These are phyloP conservation scores for Fusarium lyarnte DNA, from an alignment of 2,329 filamentous ascomycete genomes.

Conservation along the genomic window DNA sequence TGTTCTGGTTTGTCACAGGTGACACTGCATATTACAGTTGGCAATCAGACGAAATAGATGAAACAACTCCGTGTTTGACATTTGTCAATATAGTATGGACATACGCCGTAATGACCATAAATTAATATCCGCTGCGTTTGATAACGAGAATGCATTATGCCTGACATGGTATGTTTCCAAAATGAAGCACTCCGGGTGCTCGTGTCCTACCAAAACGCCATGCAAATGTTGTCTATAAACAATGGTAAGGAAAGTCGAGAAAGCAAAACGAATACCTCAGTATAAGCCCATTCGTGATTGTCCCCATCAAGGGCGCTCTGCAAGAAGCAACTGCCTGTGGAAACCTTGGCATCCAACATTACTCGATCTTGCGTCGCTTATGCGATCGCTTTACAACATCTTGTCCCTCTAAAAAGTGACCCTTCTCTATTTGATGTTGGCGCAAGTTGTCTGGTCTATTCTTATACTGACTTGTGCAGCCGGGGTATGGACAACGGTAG, in stretches of 20 bases:
- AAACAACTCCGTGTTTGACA: background rate
- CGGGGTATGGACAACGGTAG: slow-evolving; percentile 63
- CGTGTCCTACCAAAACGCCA: slow-evolving; percentile 27
- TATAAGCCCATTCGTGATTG: background rate
- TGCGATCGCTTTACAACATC: slow-evolving; percentile 50
- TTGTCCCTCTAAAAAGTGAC: slow-evolving; percentile 61
- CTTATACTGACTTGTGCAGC: slow-evolving; percentile 64
- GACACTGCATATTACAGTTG: background rate
- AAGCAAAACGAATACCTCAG: background rate
- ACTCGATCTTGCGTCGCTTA: slow-evolving; percentile 59
- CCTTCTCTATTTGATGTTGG: slow-evolving; percentile 66
- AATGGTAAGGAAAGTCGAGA: background rate
- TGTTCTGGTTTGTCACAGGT: background rate
- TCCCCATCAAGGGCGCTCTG: background rate
- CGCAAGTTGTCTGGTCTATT: slow-evolving; percentile 65
- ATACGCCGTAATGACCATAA: background rate
- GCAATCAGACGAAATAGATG: background rate
- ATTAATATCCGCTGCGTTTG: background rate
- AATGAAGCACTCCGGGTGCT: slow-evolving; percentile 3
- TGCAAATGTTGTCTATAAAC: slow-evolving; percentile 7
- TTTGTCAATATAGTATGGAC: background rate
- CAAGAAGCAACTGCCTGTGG: background rate
- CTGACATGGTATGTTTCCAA: slow-evolving; percentile 27
- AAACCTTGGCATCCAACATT: background rate
- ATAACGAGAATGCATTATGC: slow-evolving; percentile 12